These are phyloP conservation scores for Metarhizium rileyi DNA, from an alignment of 2,329 filamentous ascomycete species.

Conservation along the genomic window DNA sequence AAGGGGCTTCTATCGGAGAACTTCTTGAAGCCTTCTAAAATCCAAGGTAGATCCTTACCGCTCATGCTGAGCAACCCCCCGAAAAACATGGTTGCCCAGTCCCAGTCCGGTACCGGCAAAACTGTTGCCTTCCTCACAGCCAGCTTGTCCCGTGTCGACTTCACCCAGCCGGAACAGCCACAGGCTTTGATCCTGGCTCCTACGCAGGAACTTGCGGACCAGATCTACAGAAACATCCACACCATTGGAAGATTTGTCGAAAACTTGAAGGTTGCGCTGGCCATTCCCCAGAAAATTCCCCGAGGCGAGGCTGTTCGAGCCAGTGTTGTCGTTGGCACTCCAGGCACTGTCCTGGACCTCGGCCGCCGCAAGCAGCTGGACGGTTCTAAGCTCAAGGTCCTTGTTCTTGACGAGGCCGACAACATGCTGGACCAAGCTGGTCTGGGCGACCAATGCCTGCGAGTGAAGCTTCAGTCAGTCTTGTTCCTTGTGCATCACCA, in stretches of 20 bases:
- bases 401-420: conserved; percentile 94
- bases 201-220: conserved; percentile 86
- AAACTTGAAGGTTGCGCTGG: conserved; percentile 65
- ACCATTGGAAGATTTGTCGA: conserved; percentile 78
- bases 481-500: background rate
- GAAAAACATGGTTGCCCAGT: conserved; percentile 91
- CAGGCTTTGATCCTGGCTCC: conserved; percentile 87
- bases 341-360: conserved; percentile 84
- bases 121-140: conserved; percentile 94
- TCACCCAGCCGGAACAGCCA: conserved; percentile 55
- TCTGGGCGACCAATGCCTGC: conserved; percentile 86
- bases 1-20: conserved; percentile 71
- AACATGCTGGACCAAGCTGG: conserved; percentile 98
- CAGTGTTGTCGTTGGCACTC: conserved; percentile 84
- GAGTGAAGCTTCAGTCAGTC: conserved; percentile 62
- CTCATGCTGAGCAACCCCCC: conserved; percentile 82
- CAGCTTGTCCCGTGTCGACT: conserved; percentile 77
- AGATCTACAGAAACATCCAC: conserved; percentile 79
- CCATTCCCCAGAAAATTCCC: conserved; percentile 68
- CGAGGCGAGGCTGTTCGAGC: conserved; percentile 61
- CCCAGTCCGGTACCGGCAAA: conserved; percentile 98
- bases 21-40: conserved; percentile 94
- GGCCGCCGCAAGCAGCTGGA: conserved; percentile 71
- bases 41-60: conserved; percentile 89
- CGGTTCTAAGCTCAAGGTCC: conserved; percentile 59